Percentiles rank a stretch among this genome's conserved stretches.
These are phyloP conservation scores for Eutypella sp. DNA, from an alignment of 2,329 filamentous ascomycete species.

Conservation along the genomic window DNA sequence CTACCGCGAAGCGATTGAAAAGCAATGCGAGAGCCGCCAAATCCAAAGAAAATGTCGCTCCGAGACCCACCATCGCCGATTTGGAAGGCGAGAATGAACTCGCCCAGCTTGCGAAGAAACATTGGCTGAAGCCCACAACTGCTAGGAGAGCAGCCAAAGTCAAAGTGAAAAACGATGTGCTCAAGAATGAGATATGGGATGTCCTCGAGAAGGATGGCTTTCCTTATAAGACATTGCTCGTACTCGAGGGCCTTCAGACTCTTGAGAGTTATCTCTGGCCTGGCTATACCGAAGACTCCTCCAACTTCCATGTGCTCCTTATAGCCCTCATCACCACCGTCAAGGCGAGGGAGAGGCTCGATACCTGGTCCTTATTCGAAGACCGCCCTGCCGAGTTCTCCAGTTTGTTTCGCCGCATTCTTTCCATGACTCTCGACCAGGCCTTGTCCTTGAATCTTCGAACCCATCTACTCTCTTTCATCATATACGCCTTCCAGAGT, in stretches of 20 bases:
- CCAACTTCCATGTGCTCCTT: conserved; percentile 86
- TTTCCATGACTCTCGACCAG: conserved; percentile 77
- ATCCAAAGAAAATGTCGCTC: conserved; percentile 36
- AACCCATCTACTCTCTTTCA: conserved; percentile 80
- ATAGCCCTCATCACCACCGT: conserved; percentile 82
- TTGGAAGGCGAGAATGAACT: conserved; percentile 67
- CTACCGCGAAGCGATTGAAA: conserved; percentile 55
- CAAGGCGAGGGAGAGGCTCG: conserved; percentile 80
- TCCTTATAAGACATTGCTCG: conserved; percentile 68
- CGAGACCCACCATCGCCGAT: conserved; percentile 62
- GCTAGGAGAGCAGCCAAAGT: conserved; percentile 56
- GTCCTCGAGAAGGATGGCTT: conserved; percentile 78
- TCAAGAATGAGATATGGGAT: conserved; percentile 89
- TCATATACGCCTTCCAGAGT: conserved; percentile 90
- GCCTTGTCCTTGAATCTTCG: conserved; percentile 63
- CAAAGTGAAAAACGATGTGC: conserved; percentile 75
- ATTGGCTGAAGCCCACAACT: conserved; percentile 65
- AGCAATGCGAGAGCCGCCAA: conserved; percentile 39
- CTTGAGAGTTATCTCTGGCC: conserved; percentile 96
- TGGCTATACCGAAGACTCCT: conserved; percentile 79
- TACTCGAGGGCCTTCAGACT: conserved; percentile 85
- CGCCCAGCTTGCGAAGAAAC: conserved; percentile 71
- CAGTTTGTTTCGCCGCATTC: conserved; percentile 77
- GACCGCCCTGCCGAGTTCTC: conserved; percentile 79
- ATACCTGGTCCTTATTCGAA: conserved; percentile 81